phyloP scores from a whole-genome alignment of 495 filamentous ascomycete species.

The Tuber calosporum region DNA sequence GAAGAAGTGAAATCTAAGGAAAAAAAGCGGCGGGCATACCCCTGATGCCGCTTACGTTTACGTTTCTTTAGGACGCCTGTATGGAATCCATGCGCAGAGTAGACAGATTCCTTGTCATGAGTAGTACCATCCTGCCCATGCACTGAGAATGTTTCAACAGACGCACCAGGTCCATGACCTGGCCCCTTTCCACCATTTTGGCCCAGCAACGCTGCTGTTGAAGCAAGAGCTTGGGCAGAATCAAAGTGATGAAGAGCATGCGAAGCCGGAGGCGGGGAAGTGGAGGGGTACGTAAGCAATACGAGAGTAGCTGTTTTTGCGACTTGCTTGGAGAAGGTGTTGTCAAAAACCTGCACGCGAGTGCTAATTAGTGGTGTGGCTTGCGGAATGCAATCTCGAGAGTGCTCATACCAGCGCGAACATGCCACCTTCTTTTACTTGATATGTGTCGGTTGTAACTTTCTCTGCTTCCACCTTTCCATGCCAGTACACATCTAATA shows the following conservation, averaged over 20 bases:
- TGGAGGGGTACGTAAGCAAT: slow-evolving; percentile 83
- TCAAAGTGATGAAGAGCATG: slow-evolving; percentile 58
- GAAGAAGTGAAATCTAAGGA: slow-evolving; percentile 85
- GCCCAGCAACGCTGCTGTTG: slow-evolving; percentile 28
- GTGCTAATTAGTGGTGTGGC: neutral
- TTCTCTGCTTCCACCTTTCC: slow-evolving; percentile 95
- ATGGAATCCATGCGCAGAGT: slow-evolving; percentile 52
- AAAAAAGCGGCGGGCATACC: slow-evolving; percentile 87
- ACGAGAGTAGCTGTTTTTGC: slow-evolving; percentile 93
- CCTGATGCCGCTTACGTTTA: slow-evolving; percentile 84
- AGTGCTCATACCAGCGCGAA: slow-evolving; percentile 61
- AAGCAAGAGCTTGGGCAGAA: slow-evolving; percentile 44
- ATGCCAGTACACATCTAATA: slow-evolving; percentile 78
- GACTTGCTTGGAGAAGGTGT: slow-evolving; percentile 93
- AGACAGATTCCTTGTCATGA: slow-evolving; percentile 38
- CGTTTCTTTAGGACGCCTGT: slow-evolving; percentile 81
- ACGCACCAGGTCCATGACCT: slow-evolving; percentile 46
- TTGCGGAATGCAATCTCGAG: neutral
- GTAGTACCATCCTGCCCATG: slow-evolving; percentile 45
- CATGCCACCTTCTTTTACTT: slow-evolving; percentile 79
- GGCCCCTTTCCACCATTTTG: slow-evolving; percentile 33
- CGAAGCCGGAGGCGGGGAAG: slow-evolving; percentile 69
- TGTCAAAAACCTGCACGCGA: slow-evolving; percentile 66
- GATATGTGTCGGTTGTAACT: slow-evolving; percentile 83
- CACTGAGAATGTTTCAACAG: slow-evolving; percentile 50